Evolutionary conservation across 371 early-diverging fungal species (phyloP), one percentile per base, ranked within the genome.

Genomic region (Lichtheimia ornata): DNA sequence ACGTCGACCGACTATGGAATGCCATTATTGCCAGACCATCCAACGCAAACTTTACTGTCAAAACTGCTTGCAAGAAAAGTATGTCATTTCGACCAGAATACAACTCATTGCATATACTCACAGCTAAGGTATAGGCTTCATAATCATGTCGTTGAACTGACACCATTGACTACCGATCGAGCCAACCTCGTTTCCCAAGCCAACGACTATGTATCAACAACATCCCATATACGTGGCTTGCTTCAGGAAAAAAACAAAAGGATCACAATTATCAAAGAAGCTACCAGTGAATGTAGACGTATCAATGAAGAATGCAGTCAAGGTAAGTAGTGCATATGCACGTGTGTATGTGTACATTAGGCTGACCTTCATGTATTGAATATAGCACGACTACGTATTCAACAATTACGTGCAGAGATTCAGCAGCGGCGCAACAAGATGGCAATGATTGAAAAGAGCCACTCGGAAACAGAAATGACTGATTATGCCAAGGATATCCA

Each of bases 211-310:
- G 64, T 81, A 14, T 54, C 65, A 56, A 68, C 66, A n/a, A 62
- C 80, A 42, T 61, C 73, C 11, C 56, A 59, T 1, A 71, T 74
- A 27, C 85, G 79, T 53, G 65, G 65, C 52, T 61, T 73, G 7
- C 35, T 74, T 14, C 79, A 81, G 3, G 77, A 82, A 25, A 76
- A 77, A 28, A 73, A 80, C 18, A 71, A 66, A 47, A 67, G 76
- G 40, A 64, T 67, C 1, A 64, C 66, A 12, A 63, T 69, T 12
- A 53, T 77, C 1, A 69, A 67, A 12, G 41, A 67, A 3, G 69
- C 81, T 17, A 62, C 62, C 12, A 62, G 66, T 27, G 73, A 76
- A 24, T 67, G 69, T 30, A 61, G 49, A 50, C 18, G 52, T 5
- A 45, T 79, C 11, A 55, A 57, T 20, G 52, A 57, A 1, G 77